These are phyloP conservation scores for Mrakia blollopis DNA, from an alignment of 768 basidiomycete species.

Conservation along the genomic window DNA sequence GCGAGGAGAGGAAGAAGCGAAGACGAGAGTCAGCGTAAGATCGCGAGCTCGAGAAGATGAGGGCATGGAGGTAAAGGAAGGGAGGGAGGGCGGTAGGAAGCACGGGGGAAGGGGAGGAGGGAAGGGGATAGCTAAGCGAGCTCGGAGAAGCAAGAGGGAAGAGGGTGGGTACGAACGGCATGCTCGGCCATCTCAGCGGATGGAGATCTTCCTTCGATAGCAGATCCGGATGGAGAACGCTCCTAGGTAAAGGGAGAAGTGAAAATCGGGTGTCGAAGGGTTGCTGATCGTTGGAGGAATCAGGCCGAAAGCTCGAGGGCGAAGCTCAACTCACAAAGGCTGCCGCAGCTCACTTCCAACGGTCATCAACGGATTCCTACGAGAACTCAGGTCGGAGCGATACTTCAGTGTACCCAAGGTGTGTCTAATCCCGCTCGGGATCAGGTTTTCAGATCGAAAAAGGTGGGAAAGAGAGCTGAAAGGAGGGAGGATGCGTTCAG, in stretches of 20 bases:
- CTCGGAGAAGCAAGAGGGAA: background rate
- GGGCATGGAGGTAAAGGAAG: background rate
- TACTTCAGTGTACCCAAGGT: no score
- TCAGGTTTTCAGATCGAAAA: no score
- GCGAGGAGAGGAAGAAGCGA: background rate
- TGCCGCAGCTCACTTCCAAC: no score
- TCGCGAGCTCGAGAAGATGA: no score
- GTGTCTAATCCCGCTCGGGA: no score
- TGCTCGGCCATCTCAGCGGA: conserved; percentile 6
- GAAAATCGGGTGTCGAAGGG: background rate
- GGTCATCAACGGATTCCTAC: no score
- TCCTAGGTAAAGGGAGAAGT: background rate
- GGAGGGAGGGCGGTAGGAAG: background rate
- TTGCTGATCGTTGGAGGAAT: background rate
- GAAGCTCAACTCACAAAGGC: no score
- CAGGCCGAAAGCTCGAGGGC: no score
- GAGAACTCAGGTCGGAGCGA: no score
- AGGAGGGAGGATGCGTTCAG: no score
- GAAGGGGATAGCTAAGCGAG: conserved; percentile 1
- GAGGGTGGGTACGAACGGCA: background rate
- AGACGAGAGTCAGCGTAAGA: background rate
- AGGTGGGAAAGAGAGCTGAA: no score
- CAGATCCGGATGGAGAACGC: background rate
- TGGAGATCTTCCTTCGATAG: background rate
- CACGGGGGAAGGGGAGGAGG: background rate